Percentiles rank a stretch among this genome's conserved stretches.
Evolutionary conservation across 2,329 filamentous ascomycete genomes (phyloP).

Genomic region (Fusarium compactum): DNA sequence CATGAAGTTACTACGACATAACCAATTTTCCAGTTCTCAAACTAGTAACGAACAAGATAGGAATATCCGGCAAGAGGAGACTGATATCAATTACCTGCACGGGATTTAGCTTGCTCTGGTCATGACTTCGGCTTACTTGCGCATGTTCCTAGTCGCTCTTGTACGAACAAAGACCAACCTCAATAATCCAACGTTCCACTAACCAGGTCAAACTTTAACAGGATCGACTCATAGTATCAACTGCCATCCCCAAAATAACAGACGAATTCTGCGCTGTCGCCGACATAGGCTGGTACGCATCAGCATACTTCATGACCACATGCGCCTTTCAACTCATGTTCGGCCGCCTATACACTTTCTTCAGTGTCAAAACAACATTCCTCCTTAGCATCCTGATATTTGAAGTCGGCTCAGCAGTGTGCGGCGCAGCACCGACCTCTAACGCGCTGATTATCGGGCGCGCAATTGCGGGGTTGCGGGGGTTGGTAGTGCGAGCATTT

Average conservation of each 20-base stretch:
- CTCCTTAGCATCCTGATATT: constrained; percentile 60
- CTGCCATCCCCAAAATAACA: constrained; percentile 64
- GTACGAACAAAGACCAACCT: fast-evolving
- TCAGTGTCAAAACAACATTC: constrained; percentile 53
- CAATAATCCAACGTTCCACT: not conserved
- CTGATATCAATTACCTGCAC: not conserved
- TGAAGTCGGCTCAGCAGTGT: constrained; percentile 63
- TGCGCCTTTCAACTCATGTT: constrained; percentile 55
- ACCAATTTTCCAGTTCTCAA: fast-evolving
- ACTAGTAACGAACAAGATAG: fast-evolving
- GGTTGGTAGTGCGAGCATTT: not conserved
- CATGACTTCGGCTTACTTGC: constrained; percentile 10
- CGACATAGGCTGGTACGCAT: constrained; percentile 66
- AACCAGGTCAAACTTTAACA: not conserved
- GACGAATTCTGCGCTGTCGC: constrained; percentile 58
- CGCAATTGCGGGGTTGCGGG: constrained; percentile 59
- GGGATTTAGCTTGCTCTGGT: constrained; percentile 3
- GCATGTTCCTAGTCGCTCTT: constrained; percentile 5
- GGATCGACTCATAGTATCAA: constrained; percentile 56
- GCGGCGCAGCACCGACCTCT: constrained; percentile 43
- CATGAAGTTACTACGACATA: not conserved
- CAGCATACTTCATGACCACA: constrained; percentile 59
- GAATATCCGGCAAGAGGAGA: fast-evolving
- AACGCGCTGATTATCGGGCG: constrained; percentile 44
- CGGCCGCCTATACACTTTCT: constrained; percentile 60